Conservation (phyloP, 257 asterid genomes). For the Solanum virginianum region DNA sequence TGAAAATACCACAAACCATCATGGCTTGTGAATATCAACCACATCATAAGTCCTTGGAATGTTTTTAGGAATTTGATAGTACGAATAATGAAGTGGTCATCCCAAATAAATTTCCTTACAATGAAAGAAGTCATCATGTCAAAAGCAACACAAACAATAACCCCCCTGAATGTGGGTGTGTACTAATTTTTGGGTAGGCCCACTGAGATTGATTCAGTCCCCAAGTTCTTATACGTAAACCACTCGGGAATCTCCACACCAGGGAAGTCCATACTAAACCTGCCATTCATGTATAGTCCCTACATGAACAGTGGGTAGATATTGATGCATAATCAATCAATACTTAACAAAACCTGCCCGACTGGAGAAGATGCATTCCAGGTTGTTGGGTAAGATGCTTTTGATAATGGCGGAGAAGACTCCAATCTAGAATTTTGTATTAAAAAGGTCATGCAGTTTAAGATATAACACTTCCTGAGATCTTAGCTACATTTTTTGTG, state of each 20-base stretch:
- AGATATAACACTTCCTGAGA: no score
- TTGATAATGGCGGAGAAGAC: no score
- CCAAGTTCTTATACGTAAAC: neutral
- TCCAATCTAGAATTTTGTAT: no score
- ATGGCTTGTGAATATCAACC: neutral
- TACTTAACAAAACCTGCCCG: no score
- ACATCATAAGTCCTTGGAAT: fast-evolving
- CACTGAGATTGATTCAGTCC: neutral
- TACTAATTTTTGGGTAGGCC: neutral
- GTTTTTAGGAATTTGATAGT: neutral
- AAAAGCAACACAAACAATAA: neutral
- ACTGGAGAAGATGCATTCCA: no score
- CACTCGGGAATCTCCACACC: neutral
- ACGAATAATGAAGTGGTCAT: neutral
- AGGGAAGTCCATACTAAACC: neutral
- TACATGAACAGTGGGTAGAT: neutral
- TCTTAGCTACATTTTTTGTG: no score
- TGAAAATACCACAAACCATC: neutral
- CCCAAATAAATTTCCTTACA: neutral
- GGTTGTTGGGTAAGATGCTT: no score
- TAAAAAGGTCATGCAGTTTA: no score
- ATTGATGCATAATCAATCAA: no score
- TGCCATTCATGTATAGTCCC: neutral
- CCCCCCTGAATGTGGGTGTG: neutral
- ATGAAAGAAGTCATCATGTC: neutral